Conservation (phyloP, 768 basidiomycete genomes). For the Hebeloma cylindrosporum region DNA sequence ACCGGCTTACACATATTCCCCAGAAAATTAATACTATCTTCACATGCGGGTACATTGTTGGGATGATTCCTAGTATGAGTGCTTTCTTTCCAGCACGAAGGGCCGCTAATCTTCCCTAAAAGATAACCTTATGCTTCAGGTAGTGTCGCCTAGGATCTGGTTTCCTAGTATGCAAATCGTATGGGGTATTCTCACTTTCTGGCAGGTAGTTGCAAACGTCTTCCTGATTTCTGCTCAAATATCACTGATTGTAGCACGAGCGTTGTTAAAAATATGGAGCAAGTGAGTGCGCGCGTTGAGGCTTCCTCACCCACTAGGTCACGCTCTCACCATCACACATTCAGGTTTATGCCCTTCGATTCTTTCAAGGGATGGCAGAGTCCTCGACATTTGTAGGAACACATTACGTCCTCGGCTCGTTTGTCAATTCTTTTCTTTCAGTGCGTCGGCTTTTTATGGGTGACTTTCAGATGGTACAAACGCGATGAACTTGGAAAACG, state of each 20-base stretch:
- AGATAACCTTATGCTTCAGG: conserved; percentile 69
- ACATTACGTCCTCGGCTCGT: conserved; percentile 74
- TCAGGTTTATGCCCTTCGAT: conserved; percentile 68
- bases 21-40: conserved; percentile 70
- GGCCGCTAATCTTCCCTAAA: conserved; percentile 9
- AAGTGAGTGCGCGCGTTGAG: too few species aligned
- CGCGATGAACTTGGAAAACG: conserved; percentile 69
- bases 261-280: conserved; percentile 51
- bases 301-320: too few species aligned
- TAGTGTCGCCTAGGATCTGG: conserved; percentile 63
- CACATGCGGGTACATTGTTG: conserved; percentile 73
- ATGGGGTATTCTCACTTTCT: conserved; percentile 67
- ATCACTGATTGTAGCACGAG: conserved; percentile 44
- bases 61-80: conserved; percentile 64
- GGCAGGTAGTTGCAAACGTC: conserved; percentile 33
- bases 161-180: conserved; percentile 64
- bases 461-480: conserved; percentile 61
- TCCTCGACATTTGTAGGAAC: conserved; percentile 77
- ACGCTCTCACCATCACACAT: background rate
- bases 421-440: conserved; percentile 23
- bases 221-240: background rate
- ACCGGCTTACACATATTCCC: conserved; percentile 7
- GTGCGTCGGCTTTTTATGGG: background rate
- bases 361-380: conserved; percentile 72
- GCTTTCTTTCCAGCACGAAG: background rate